Evolutionary conservation across 805 yeast genomes (phyloP).

Genomic region (Candida broadrunensis): DNA sequence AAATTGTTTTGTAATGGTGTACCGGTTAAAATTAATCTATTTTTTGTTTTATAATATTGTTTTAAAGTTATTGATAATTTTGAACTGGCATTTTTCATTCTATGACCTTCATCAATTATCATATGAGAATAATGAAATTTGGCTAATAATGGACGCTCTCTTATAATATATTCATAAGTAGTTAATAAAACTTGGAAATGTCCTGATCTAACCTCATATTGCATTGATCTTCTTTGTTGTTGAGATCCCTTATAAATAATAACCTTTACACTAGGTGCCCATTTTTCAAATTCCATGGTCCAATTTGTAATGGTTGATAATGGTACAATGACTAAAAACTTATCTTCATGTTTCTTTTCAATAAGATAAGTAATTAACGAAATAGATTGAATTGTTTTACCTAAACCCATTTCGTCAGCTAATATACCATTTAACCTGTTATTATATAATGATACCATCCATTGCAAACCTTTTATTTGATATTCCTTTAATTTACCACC

Average conservation of each 20-base stretch:
- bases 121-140: conserved; percentile 78
- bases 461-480: conserved; percentile 61
- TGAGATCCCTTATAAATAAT: conserved; percentile 79
- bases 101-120: conserved; percentile 90
- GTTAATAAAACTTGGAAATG: conserved; percentile 76
- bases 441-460: conserved; percentile 65
- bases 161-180: conserved; percentile 77
- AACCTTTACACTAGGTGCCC: conserved; percentile 79
- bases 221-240: conserved; percentile 63
- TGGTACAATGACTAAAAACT: conserved; percentile 79
- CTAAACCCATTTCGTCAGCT: conserved; percentile 69
- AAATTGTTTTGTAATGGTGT: conserved; percentile 83
- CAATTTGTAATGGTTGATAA: conserved; percentile 81
- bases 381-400: conserved; percentile 73
- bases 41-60: conserved; percentile 68
- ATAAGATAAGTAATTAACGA: conserved; percentile 69
- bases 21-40: conserved; percentile 81
- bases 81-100: conserved; percentile 79
- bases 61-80: conserved; percentile 71
- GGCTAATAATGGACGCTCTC: conserved; percentile 67
- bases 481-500: conserved; percentile 82
- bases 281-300: conserved; percentile 81
- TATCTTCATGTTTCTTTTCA: conserved; percentile 66
- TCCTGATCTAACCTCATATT: conserved; percentile 60
- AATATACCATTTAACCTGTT: conserved; percentile 61